phyloP scores from a whole-genome alignment of 2,329 filamentous ascomycete genomes.

The Alternaria arbusti region DNA sequence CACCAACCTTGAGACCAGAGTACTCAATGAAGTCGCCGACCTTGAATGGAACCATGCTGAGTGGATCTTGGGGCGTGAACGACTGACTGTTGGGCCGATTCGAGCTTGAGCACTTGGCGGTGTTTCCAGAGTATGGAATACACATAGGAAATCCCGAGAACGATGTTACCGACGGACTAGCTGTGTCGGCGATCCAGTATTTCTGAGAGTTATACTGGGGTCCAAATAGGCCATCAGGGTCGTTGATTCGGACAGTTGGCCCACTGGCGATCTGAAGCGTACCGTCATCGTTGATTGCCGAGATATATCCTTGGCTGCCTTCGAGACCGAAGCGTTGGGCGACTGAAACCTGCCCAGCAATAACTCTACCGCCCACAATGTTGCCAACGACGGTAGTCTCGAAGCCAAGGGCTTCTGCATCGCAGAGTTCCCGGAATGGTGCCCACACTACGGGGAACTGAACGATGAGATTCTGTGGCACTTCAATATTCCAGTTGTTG shows the following conservation, averaged over 20 bases:
- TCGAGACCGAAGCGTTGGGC: constrained; percentile 46
- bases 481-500: constrained; percentile 54
- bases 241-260: constrained; percentile 50
- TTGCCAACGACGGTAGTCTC: constrained; percentile 50
- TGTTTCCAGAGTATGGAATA: constrained; percentile 52
- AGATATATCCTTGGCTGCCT: constrained; percentile 46
- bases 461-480: constrained; percentile 59
- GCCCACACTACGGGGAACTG: constrained; percentile 57
- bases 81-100: constrained; percentile 44
- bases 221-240: constrained; percentile 55
- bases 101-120: constrained; percentile 45
- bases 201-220: constrained; percentile 34
- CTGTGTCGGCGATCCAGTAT: constrained; percentile 57
- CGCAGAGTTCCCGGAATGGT: constrained; percentile 47
- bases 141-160: constrained; percentile 63
- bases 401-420: constrained; percentile 25
- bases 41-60: constrained; percentile 51
- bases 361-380: constrained; percentile 44
- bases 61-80: constrained; percentile 44
- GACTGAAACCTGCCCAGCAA: constrained; percentile 50
- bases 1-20: constrained; percentile 41
- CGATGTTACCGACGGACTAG: constrained; percentile 56
- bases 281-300: constrained; percentile 43
- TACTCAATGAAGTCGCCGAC: constrained; percentile 53
- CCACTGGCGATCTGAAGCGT: constrained; percentile 48